Percentiles rank a stretch among this genome's conserved stretches.
Conservation (phyloP, 1,139 yeast genomes). For the Petasospora fabianii region DNA sequence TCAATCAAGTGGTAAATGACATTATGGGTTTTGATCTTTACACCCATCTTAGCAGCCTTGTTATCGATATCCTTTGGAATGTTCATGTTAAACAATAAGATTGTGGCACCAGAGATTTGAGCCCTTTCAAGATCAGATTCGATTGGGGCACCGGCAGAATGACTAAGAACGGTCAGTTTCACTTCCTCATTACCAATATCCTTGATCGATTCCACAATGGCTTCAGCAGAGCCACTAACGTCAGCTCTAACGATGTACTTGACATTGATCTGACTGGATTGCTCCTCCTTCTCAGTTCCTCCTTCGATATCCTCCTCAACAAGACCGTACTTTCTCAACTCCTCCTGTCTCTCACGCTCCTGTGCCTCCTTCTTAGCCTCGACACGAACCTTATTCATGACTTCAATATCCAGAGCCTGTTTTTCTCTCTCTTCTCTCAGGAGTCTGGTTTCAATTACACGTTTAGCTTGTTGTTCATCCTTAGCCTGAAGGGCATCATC, state of each 20-base stretch:
- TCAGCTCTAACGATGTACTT: slow-evolving; percentile 83
- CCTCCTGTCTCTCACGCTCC: slow-evolving; percentile 49
- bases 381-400: slow-evolving; percentile 55
- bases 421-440: slow-evolving; percentile 53
- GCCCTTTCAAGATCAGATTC: slow-evolving; percentile 85
- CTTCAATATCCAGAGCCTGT: slow-evolving; percentile 64
- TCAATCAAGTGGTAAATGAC: slow-evolving; percentile 88
- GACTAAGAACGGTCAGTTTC: slow-evolving; percentile 57
- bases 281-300: slow-evolving; percentile 21
- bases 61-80: slow-evolving; percentile 61
- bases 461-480: slow-evolving; percentile 70
- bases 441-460: slow-evolving; percentile 62
- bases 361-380: slow-evolving; percentile 39
- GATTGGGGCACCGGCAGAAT: slow-evolving; percentile 83
- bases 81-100: slow-evolving; percentile 74
- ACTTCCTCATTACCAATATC: slow-evolving; percentile 87
- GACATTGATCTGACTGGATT: slow-evolving; percentile 36
- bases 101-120: slow-evolving; percentile 64
- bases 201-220: slow-evolving; percentile 68
- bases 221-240: slow-evolving; percentile 70
- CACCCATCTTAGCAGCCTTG: slow-evolving; percentile 57
- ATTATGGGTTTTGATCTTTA: slow-evolving; percentile 64
- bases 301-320: slow-evolving; percentile 35
- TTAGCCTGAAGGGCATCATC: slow-evolving; percentile 77
- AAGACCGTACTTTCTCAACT: slow-evolving; percentile 54